These are phyloP conservation scores for Pythium oligandrum DNA, from an alignment of 352 stramenopile species.

Conservation along the genomic window DNA sequence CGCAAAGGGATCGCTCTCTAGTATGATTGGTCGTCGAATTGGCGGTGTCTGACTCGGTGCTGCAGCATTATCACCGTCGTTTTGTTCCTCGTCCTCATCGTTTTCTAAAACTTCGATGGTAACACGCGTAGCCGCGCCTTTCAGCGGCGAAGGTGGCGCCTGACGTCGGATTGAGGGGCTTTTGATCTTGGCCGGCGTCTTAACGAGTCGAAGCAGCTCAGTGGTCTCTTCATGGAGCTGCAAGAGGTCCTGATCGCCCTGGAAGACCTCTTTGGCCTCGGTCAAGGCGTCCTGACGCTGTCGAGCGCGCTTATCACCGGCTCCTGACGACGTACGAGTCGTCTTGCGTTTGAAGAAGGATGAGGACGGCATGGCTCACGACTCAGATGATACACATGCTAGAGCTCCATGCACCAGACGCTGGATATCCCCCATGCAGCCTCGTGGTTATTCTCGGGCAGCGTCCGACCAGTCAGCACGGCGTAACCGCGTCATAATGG, in stretches of 20 bases:
- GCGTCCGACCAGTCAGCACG: too few species aligned
- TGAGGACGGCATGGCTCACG: slow-evolving; percentile 16
- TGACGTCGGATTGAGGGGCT: not conserved
- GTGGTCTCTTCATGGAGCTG: slow-evolving; percentile 58
- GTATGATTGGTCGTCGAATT: not conserved
- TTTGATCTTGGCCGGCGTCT: slow-evolving; percentile 24
- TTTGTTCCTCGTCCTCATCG: slow-evolving; percentile 28
- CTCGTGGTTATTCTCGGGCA: too few species aligned
- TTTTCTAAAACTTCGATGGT: slow-evolving; percentile 73
- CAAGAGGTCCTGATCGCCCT: slow-evolving; percentile 41
- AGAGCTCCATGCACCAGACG: too few species aligned
- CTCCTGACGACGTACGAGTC: not conserved
- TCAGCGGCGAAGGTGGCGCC: slow-evolving; percentile 14
- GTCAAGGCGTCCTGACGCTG: not conserved
- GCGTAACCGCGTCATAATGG: too few species aligned
- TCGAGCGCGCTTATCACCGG: too few species aligned
- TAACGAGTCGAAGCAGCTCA: slow-evolving; percentile 51
- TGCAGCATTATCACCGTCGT: not conserved
- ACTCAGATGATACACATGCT: too few species aligned
- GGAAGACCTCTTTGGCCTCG: slow-evolving; percentile 23
- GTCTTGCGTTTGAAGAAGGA: slow-evolving; percentile 36
- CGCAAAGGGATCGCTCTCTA: slow-evolving; percentile 28
- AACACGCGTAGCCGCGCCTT: slow-evolving; percentile 23
- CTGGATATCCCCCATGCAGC: too few species aligned
- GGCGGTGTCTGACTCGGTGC: not conserved